These are phyloP conservation scores for Fusarium liriodendri DNA, from an alignment of 2,329 filamentous ascomycete species.

Conservation along the genomic window DNA sequence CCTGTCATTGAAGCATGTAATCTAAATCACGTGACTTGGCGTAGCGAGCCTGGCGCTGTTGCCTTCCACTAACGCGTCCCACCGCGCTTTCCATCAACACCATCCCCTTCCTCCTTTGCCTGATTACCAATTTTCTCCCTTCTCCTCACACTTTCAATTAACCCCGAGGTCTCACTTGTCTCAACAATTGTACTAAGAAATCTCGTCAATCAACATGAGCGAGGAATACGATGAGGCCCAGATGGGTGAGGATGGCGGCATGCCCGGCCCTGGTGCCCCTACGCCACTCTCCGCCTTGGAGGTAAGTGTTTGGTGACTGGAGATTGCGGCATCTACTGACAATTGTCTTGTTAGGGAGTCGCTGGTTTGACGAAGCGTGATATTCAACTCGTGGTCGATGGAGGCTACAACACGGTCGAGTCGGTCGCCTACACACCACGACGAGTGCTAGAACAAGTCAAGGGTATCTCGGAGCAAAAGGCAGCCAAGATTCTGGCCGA, in stretches of 20 bases:
- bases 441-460: conserved; percentile 90
- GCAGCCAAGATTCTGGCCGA: conserved; percentile 91
- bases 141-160: background rate
- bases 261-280: conserved; percentile 89
- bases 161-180: background rate
- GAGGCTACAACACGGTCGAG: conserved; percentile 95
- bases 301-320: conserved; percentile 63
- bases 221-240: conserved; percentile 75
- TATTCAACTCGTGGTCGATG: conserved; percentile 91
- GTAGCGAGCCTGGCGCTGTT: conserved; percentile 43
- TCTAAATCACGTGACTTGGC: conserved; percentile 52
- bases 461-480: conserved; percentile 97
- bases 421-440: conserved; percentile 92
- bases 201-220: conserved; percentile 53
- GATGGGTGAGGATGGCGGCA: conserved; percentile 74
- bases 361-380: conserved; percentile 93
- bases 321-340: conserved; percentile 21
- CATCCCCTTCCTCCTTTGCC: conserved; percentile 27
- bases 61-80: conserved; percentile 49
- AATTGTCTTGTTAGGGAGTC: conserved; percentile 70
- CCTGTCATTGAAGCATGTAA: background rate
- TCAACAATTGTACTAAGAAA: background rate
- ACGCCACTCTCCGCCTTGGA: conserved; percentile 88
- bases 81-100: conserved; percentile 45
- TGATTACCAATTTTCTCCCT: conserved; percentile 22